Evolutionary conservation across 2,329 filamentous ascomycete genomes (phyloP).

Genomic region (Hypoxylon sp.): DNA sequence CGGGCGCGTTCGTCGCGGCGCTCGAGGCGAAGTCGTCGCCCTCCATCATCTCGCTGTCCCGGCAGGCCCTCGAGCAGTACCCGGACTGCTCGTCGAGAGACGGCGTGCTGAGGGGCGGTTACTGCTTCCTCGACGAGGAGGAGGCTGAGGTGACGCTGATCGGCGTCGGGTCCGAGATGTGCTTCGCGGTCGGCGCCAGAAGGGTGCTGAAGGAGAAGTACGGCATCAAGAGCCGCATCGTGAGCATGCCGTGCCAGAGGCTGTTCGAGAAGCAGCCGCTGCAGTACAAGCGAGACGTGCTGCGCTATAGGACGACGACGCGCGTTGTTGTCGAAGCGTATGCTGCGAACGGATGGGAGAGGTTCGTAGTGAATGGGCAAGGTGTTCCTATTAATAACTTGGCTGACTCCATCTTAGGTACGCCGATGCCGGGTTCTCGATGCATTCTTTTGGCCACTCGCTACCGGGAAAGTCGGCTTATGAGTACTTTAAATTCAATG

Average conservation of each 20-base stretch:
- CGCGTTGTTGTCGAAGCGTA: slow-evolving; percentile 68
- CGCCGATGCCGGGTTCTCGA: slow-evolving; percentile 62
- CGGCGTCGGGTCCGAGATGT: slow-evolving; percentile 50
- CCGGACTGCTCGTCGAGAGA: slow-evolving; percentile 44
- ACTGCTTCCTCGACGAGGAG: slow-evolving; percentile 47
- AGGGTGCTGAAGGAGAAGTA: slow-evolving; percentile 48
- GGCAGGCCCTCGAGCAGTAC: slow-evolving; percentile 52
- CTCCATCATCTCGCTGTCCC: slow-evolving; percentile 54
- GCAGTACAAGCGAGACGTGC: slow-evolving; percentile 55
- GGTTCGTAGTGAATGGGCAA: slow-evolving; percentile 35
- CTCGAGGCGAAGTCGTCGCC: slow-evolving; percentile 47
- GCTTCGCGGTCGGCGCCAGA: slow-evolving; percentile 53
- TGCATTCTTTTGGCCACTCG: slow-evolving; percentile 63
- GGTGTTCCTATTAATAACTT: neutral
- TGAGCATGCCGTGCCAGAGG: slow-evolving; percentile 56
- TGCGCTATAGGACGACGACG: slow-evolving; percentile 55
- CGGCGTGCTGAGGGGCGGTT: slow-evolving; percentile 50
- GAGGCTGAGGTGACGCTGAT: slow-evolving; percentile 51
- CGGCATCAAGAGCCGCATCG: slow-evolving; percentile 50
- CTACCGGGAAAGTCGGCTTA: slow-evolving; percentile 63
- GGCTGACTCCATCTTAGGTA: slow-evolving; percentile 46
- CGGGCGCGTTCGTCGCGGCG: slow-evolving; percentile 61
- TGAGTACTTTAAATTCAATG: slow-evolving; percentile 63
- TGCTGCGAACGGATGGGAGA: slow-evolving; percentile 64
- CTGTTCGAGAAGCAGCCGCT: slow-evolving; percentile 53